Evolutionary conservation across 441 rosid species (phyloP), one percentile per base, ranked within the genome.

Genomic region (Euphorbia schlechtendalii): DNA sequence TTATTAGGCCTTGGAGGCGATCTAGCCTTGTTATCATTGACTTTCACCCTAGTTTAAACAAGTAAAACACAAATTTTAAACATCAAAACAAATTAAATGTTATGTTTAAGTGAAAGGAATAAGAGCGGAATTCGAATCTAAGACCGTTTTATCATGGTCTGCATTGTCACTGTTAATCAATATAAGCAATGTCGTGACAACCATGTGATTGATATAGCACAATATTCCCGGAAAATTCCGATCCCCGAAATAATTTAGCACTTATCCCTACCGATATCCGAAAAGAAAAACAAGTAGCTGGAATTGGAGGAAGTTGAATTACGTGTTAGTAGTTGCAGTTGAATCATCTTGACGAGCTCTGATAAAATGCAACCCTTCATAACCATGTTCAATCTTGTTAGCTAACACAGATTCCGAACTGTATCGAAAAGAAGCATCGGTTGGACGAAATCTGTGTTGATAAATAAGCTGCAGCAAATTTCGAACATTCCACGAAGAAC

Each of bases 1-100:
- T 64, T 71, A 70, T n/a, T n/a, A n/a, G 75, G 74, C 65, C 72
- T 74, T 45, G 81, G 70, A 63, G 72, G 68, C 22, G 71, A 22
- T 65, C 7, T 43, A 32, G 20, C 64, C 49, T 22, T 53, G 24
- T 61, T 69, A 18, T 56, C 61, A 61, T 72, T 73, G 27, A 25
- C 14, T 45, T 63, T 63, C 59, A 21, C 6, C 49, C 81, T 77
- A 32, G 32, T 24, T 70, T 48, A 68, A 11, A 51, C 28, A 59
- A 6, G n/a, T 4, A 25, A 18, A 17, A 15, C 3, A 56, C 5
- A 8, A 18, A 11, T 32, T 43, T 14, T 5, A 9, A 7, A 15
- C 15, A 0, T n/a, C n/a, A n/a, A 41, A 14, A 15, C n/a, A 4
- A 5, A 43, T 11, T 43, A 0, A 11, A 43, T 43, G 2, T 11